phyloP scores from a whole-genome alignment of 2,329 filamentous ascomycete genomes.

The Colletotrichum sojae region DNA sequence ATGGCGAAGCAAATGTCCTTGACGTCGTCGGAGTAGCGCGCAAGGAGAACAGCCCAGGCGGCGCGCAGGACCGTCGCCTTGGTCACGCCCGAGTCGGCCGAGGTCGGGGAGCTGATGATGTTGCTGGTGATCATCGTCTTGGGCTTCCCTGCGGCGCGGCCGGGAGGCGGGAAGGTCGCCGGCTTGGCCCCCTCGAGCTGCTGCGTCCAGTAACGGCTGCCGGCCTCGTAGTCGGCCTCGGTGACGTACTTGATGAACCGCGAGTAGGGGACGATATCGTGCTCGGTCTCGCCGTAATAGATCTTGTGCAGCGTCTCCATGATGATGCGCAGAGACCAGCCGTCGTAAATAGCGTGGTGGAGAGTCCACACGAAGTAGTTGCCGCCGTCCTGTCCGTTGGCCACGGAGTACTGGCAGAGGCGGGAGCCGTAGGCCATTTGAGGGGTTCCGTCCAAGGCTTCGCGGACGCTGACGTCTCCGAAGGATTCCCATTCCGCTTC shows the following conservation, averaged over 20 bases:
- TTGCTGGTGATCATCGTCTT: not conserved
- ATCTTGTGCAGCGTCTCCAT: slow-evolving; percentile 21
- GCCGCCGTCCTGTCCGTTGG: not conserved
- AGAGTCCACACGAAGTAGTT: slow-evolving; percentile 18
- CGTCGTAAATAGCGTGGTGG: slow-evolving; percentile 15
- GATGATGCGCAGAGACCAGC: not conserved
- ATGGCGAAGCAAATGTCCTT: slow-evolving; percentile 56
- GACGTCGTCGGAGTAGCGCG: slow-evolving; percentile 52
- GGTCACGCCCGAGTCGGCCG: slow-evolving; percentile 4
- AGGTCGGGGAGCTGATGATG: not conserved
- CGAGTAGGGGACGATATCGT: not conserved
- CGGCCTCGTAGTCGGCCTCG: not conserved
- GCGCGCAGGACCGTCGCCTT: slow-evolving; percentile 56
- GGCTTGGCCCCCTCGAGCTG: slow-evolving; percentile 20
- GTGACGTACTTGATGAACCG: slow-evolving; percentile 25
- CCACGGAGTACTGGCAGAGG: slow-evolving; percentile 15
- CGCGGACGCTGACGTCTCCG: not conserved
- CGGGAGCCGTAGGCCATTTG: not conserved
- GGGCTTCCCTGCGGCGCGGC: not conserved
- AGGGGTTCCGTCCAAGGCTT: not conserved
- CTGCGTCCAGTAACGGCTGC: slow-evolving; percentile 11
- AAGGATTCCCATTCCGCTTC: slow-evolving; percentile 13
- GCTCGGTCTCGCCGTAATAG: not conserved
- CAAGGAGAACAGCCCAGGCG: slow-evolving; percentile 57
- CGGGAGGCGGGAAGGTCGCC: slow-evolving; percentile 18